Base-by-base conservation (phyloP, 73 alveolate genomes). In the Paramecium octaurelia region DNA sequence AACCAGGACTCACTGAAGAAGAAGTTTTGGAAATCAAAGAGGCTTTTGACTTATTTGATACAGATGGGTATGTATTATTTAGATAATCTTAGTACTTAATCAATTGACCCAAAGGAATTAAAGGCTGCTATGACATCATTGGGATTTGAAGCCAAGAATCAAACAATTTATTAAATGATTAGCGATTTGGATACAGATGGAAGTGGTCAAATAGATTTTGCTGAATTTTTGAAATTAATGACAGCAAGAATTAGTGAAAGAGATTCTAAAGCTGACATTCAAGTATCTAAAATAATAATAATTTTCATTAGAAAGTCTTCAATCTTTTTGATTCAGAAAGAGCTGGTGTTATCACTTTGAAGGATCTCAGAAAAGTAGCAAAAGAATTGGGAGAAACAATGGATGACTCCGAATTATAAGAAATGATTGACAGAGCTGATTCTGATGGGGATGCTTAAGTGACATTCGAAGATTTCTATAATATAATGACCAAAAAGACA, bases 21-120 rank as follows among this genome's bases (percentile, higher is more conserved):
- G 99, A 97, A 89, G 97, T 95, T 50, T 97, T 95, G 21, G 99
- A 97, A 86, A 96, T 97, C 71, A 95, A 97, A 59, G 99, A 97
- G 76, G 99, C 99, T 38, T 97, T 97, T 96, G 97, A 97, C 91
- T 95, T 97, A 36, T 92, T 92, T 42, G 93, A 92, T 54, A 89
- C 77, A 48, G 98, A 95, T 71, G 99, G 98, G 69, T 92, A 96
- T 59, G 21, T n/a, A 21, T 42, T 43, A 29, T 43, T 21, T 40
- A n/a, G 44, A 36, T 4, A 16, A 42, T 11, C 9, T 80, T n/a
- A 80, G 75, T 29, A 88, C 92, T 71, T 98, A 98, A 6, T 88
- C 96, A 83, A 95, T 97, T 70, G 98, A 96, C 70, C 99, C 99
- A 36, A 95, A 91, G 86, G 99, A 97, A 93, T 95, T 97, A 44